Conservation (phyloP, 495 filamentous ascomycete species). For the Durotheca rogersii region DNA sequence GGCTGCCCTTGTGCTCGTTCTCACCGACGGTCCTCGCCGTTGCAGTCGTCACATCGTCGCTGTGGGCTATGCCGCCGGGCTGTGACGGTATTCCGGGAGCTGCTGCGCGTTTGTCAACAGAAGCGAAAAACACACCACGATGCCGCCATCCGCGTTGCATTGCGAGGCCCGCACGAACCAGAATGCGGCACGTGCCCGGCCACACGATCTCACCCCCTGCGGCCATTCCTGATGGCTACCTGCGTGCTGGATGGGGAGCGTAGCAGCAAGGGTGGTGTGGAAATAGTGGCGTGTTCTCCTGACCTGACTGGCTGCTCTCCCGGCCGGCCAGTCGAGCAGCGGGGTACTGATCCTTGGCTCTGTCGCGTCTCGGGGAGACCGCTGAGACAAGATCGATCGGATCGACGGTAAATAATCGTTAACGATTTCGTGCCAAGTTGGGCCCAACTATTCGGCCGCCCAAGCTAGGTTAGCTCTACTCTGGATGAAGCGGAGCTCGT, state of each 20-base stretch:
- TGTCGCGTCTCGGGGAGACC: not conserved
- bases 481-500: too few species aligned
- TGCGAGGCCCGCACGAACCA: not conserved
- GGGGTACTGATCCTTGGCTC: too few species aligned
- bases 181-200: not conserved
- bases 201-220: not conserved
- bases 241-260: too few species aligned
- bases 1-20: not conserved
- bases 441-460: not conserved
- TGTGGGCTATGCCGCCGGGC: too few species aligned
- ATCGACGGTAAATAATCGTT: constrained; percentile 3
- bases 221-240: too few species aligned
- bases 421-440: not conserved
- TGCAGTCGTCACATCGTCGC: too few species aligned
- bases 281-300: not conserved
- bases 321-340: too few species aligned
- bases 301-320: not conserved
- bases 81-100: too few species aligned
- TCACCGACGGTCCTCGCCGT: not conserved
- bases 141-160: too few species aligned
- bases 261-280: not conserved
- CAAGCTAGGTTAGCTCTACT: too few species aligned
- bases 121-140: too few species aligned
- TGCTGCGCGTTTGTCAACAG: too few species aligned
- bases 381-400: constrained; percentile 4